phyloP scores from a whole-genome alignment of 176 grass and related monocot species.

The Luzula sylvatica region DNA sequence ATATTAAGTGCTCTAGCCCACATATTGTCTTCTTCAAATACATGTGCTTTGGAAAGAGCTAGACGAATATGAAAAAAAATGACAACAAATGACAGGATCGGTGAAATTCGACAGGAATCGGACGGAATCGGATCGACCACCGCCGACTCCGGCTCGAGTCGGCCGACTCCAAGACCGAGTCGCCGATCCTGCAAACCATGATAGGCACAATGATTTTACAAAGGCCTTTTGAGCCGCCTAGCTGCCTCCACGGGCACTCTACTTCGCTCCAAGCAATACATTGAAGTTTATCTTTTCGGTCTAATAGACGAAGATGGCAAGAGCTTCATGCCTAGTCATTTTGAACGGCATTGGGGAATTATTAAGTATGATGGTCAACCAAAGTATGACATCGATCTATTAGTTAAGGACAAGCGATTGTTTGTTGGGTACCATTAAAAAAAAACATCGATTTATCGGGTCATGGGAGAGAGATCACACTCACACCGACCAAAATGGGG shows the following conservation, averaged over 20 bases:
- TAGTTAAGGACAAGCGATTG: too few relatives aligned
- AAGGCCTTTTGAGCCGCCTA: conserved; percentile 16
- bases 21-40: too few relatives aligned
- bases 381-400: conserved; percentile 14
- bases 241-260: conserved; percentile 7
- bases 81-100: too few relatives aligned
- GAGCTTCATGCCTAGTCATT: conserved; percentile 16
- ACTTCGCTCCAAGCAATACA: conserved; percentile 16
- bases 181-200: too few relatives aligned
- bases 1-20: too few relatives aligned
- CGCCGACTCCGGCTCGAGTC: too few relatives aligned
- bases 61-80: too few relatives aligned
- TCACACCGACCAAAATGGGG: conserved; percentile 27
- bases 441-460: conserved; percentile 17
- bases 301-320: conserved; percentile 22
- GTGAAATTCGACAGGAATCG: too few relatives aligned
- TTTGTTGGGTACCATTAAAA: too few relatives aligned
- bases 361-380: conserved; percentile 23
- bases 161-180: too few relatives aligned
- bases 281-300: conserved; percentile 25
- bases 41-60: too few relatives aligned
- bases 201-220: conserved; percentile 20
- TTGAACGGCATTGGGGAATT: conserved; percentile 25
- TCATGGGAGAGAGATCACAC: conserved; percentile 17
- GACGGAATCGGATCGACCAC: too few relatives aligned